Evolutionary conservation across 352 stramenopile genomes (phyloP), one percentile per base, ranked within the genome.

Genomic region (Phytophthora sp.): DNA sequence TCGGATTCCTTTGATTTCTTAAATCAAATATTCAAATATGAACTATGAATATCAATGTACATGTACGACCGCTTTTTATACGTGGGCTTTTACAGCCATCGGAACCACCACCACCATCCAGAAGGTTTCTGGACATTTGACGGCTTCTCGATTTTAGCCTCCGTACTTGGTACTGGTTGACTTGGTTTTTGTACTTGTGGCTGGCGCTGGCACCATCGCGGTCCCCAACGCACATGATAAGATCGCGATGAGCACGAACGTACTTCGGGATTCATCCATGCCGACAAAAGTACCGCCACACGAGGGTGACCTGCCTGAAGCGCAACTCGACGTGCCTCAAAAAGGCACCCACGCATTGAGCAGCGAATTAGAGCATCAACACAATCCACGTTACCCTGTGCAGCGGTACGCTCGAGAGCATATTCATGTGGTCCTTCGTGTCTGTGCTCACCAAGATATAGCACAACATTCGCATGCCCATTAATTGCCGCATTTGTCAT

Each of bases 401-500:
- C 63, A 26, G 63, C 71, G 17, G 56, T 31, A 27, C 66, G 55
- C 28, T 78, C 65, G 21, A 83, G 58, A 13, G 63, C 55, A 15
- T 64, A 62, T 26, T 66, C 44, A 46, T 74, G 64, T 15, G 54
- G 51, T 23, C 73, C 73, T 28, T 82, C 73, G 17, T 68, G 54
- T 13, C 72, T 46, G 41, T 74, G 50, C 6, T 74, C 62, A n/a
- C 66, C 66, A n/a, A 82, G 58, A 46, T 64, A 79, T 5, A 42
- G 31, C 11, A 82, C 67, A 3, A 79, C 44, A 3, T 67, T 35
- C 7, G 56, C 23, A 27, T 76, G 48, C 1, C 70, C 74, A 20
- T 72, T 67, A 11, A 69, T 72, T 1, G 70, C 66, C 21, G 69
- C 69, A 11, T 73, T 67, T 3, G 64, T 72, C 61, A 82, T 76